Conservation (phyloP, 176 grass and related monocot genomes). For the Aegilops umbellulata region DNA sequence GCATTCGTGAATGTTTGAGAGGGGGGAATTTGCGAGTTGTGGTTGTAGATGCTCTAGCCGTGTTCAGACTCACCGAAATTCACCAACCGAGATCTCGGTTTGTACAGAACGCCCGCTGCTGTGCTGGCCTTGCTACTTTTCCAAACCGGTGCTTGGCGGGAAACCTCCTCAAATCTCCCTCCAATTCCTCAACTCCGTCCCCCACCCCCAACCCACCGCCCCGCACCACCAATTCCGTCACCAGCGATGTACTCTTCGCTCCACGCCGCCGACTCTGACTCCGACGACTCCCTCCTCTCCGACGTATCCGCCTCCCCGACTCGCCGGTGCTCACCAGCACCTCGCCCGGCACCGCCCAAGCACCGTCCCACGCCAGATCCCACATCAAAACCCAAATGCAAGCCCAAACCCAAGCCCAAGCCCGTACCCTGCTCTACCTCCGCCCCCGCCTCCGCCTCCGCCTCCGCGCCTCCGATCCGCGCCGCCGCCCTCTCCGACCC, state of each 20-base stretch:
- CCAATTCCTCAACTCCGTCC: neutral
- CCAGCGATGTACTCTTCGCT: conserved; percentile 27
- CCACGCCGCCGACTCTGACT: conserved; percentile 52
- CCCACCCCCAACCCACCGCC: neutral
- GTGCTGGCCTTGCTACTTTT: neutral
- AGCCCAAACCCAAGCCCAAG: conserved; percentile 32
- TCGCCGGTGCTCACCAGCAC: conserved; percentile 11
- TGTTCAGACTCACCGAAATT: too few species aligned
- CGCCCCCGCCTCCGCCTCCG: neutral
- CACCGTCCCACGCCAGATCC: conserved; percentile 8
- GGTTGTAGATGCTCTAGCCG: too few species aligned
- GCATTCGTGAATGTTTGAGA: too few species aligned
- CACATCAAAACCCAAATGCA: conserved; percentile 39
- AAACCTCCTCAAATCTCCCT: conserved; percentile 10
- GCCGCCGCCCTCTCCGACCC: conserved; percentile 46
- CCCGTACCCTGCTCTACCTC: neutral
- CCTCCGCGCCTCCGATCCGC: conserved; percentile 17
- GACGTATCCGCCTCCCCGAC: conserved; percentile 63
- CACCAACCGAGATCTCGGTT: too few species aligned
- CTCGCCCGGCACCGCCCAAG: conserved; percentile 30
- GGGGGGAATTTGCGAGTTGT: too few species aligned
- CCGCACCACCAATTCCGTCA: neutral
- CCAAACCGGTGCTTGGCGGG: conserved; percentile 32
- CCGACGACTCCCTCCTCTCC: conserved; percentile 69
- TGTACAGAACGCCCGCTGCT: neutral